These are phyloP conservation scores for Syzygium malaccense DNA, from an alignment of 441 rosid genomes.

Conservation along the genomic window DNA sequence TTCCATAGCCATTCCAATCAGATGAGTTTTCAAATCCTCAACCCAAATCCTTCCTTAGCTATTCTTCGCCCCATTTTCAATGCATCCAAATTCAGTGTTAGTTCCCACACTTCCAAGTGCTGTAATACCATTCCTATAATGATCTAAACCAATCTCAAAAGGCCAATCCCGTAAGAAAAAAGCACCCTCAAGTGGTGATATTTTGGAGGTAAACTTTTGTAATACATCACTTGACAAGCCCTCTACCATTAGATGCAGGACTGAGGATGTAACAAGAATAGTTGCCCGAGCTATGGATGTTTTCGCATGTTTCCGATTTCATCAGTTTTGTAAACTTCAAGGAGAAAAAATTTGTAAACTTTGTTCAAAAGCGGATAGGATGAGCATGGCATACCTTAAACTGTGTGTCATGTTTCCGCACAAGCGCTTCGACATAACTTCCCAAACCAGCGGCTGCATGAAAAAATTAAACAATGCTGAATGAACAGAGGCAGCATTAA, in stretches of 20 bases:
- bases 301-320: not conserved
- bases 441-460: constrained; percentile 88
- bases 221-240: not conserved
- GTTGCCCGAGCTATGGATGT: not conserved
- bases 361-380: not conserved
- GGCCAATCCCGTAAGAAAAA: not conserved
- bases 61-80: not conserved
- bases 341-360: not conserved
- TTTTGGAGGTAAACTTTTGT: not conserved
- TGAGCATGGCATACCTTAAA: constrained; percentile 49
- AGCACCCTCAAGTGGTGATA: not conserved
- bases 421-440: constrained; percentile 90
- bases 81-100: not conserved
- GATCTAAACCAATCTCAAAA: not conserved
- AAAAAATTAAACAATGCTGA: constrained; percentile 2
- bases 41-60: not conserved
- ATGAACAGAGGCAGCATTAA: not conserved
- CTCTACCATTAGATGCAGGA: not conserved
- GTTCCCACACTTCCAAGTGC: not conserved
- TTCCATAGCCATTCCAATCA: not conserved
- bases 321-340: not conserved
- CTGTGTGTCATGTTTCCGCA: constrained; percentile 82
- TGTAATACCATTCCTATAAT: not conserved
- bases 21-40: not conserved
- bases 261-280: not conserved